Base-by-base conservation (phyloP, 176 grass and related monocot species). In the Avena insularis region DNA sequence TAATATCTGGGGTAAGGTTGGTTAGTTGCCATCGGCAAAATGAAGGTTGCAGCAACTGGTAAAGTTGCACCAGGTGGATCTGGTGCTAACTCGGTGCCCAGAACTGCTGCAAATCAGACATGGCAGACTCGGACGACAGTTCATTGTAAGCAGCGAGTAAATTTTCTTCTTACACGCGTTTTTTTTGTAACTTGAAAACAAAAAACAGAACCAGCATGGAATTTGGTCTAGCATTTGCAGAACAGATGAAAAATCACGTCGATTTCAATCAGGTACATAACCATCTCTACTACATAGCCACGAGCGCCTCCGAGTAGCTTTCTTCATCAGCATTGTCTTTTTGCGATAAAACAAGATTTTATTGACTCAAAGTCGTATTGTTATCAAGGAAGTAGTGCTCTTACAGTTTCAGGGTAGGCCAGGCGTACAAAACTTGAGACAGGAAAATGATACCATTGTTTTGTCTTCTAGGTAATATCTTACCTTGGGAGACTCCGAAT, bases 401-500 rank as follows among this genome's bases (percentile, higher is more conserved):
- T 50, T 20, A 9, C 12, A 46, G 2, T 79, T 50, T 33, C 46
- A 46, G 16, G 61, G 12, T 35, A 83, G 47, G 7, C 29, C 56
- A 83, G 4, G 23, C 17, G 33, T 35, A 51, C 38, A 84, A 21
- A 87, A 62, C 0, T 0, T 29, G 19, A 48, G 38, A 12, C 31
- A 53, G 3, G 5, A 70, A 84, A 36, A 43, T 43, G 40, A 43
- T 43, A 40, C 40, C 11, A 43, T 5, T 65, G 43, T 3, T 45
- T 43, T 13, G 49, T 21, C 31, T 82, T 20, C 3, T 43, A 43
- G 40, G 40, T 43, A 40, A 71, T 71, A 82, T 36, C 29, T 78
- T 91, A 96, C 96, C 81, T 98, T 92, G 16, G 96, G 90, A 49
- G 93, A 92, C 55, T 93, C 93, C 77, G 93, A n/a, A n/a, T n/a